A percentile compares a stretch with the other conserved stretches of the same genome.
phyloP scores from a whole-genome alignment of 805 yeast species.

The Ogataea philodendri region DNA sequence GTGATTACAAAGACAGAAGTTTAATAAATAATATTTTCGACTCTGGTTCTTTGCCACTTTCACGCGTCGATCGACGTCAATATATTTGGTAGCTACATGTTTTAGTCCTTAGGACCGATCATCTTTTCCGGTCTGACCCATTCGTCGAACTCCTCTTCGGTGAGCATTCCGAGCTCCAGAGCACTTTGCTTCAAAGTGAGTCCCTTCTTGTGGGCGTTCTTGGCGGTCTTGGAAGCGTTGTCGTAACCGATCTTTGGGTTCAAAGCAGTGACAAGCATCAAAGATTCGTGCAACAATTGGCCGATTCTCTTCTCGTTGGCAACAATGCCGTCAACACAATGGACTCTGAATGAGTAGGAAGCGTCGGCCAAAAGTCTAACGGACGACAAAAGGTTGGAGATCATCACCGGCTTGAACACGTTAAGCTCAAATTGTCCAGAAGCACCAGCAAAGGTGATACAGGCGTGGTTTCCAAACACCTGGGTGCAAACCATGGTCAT shows the following conservation, averaged over 20 bases:
- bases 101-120: constrained; percentile 78
- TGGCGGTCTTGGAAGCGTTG: constrained; percentile 95
- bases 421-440: constrained; percentile 98
- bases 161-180: constrained; percentile 81
- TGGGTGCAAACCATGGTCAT: constrained; percentile 97
- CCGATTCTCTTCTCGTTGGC: constrained; percentile 88
- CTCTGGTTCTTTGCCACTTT: constrained; percentile 11
- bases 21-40: too few species aligned
- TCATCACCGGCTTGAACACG: constrained; percentile 96
- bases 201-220: constrained; percentile 98
- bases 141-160: constrained; percentile 84
- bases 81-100: constrained; percentile 2
- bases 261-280: constrained; percentile 97
- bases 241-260: constrained; percentile 99
- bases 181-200: constrained; percentile 94
- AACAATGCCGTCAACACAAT: constrained; percentile 91
- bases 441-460: constrained; percentile 97
- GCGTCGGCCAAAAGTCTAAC: constrained; percentile 90
- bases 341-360: constrained; percentile 79
- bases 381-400: constrained; percentile 83
- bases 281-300: constrained; percentile 86
- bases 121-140: constrained; percentile 98
- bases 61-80: constrained; percentile 5
- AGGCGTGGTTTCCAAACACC: constrained; percentile 94
- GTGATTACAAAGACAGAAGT: constrained; percentile 2